Conservation (phyloP, 1,139 yeast genomes). For the Zygoascus sp. region DNA sequence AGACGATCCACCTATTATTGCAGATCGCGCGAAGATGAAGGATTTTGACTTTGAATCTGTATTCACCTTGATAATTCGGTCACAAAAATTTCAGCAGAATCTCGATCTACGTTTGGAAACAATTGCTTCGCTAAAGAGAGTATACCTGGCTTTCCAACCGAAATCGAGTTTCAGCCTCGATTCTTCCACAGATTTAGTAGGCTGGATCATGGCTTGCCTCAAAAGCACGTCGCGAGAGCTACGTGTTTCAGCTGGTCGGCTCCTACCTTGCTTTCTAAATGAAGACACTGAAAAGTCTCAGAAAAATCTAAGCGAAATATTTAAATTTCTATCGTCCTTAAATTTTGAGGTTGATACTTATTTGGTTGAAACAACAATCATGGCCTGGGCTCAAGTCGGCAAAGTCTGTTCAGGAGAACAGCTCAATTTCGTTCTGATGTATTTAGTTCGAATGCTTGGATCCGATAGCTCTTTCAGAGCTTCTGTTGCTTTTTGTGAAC, state of each 20-base stretch:
- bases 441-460: conserved; percentile 56
- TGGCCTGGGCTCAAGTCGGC: conserved; percentile 59
- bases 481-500: conserved; percentile 57
- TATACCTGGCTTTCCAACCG: conserved; percentile 21
- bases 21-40: conserved; percentile 1
- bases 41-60: conserved; percentile 13
- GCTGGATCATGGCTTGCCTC: conserved; percentile 30
- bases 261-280: conserved; percentile 24
- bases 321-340: conserved; percentile 20
- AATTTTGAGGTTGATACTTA: conserved; percentile 30
- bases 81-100: conserved; percentile 19
- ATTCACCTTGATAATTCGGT: conserved; percentile 15
- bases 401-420: conserved; percentile 57
- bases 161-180: conserved; percentile 19
- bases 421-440: conserved; percentile 55
- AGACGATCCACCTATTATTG: conserved; percentile 2
- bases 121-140: conserved; percentile 20
- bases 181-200: conserved; percentile 20
- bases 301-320: conserved; percentile 15
- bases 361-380: conserved; percentile 59
- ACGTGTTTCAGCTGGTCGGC: conserved; percentile 25
- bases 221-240: conserved; percentile 27
- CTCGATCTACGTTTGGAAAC: conserved; percentile 20
- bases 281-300: conserved; percentile 9
- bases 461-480: conserved; percentile 58